These are phyloP conservation scores for Plenodomus biglobosus DNA, from an alignment of 2,329 filamentous ascomycete genomes.

Conservation along the genomic window DNA sequence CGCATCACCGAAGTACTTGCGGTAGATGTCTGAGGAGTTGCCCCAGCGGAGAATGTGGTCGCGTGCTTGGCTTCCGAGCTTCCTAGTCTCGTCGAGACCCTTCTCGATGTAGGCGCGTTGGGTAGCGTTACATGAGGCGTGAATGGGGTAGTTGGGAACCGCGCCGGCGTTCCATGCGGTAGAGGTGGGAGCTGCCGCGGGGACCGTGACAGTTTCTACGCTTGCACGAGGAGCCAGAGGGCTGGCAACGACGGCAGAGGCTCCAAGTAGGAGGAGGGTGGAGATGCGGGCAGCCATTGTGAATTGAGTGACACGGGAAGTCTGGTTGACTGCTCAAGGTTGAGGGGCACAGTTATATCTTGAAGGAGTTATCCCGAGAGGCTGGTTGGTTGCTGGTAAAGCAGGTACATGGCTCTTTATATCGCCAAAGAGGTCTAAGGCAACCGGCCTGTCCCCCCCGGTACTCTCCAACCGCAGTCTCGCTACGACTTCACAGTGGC, in stretches of 20 bases:
- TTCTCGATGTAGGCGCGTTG: constrained; percentile 58
- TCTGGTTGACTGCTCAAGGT: background rate
- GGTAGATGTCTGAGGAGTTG: constrained; percentile 60
- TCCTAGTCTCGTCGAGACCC: constrained; percentile 61
- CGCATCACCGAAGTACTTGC: constrained; percentile 67
- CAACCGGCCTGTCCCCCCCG: constrained; percentile 7
- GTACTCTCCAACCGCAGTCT: constrained; percentile 21
- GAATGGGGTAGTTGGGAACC: constrained; percentile 54
- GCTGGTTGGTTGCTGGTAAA: constrained; percentile 20
- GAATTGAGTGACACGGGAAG: background rate
- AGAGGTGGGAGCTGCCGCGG: constrained; percentile 19
- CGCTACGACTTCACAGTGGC: constrained; percentile 7
- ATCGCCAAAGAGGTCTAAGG: constrained; percentile 3
- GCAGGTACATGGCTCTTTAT: constrained; percentile 26
- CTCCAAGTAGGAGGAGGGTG: constrained; percentile 30
- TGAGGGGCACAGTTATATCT: constrained; percentile 4
- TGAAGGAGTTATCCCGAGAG: constrained; percentile 17
- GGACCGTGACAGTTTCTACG: constrained; percentile 26
- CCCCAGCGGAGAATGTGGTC: constrained; percentile 63
- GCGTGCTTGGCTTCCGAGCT: constrained; percentile 62
- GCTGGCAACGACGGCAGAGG: constrained; percentile 29
- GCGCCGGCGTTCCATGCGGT: constrained; percentile 44
- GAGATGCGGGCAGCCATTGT: constrained; percentile 29
- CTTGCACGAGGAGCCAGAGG: constrained; percentile 26
- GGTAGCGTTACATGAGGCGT: constrained; percentile 67